Conservation (phyloP, 1,284 basidiomycete species). For the Agroathelia rolfsii region DNA sequence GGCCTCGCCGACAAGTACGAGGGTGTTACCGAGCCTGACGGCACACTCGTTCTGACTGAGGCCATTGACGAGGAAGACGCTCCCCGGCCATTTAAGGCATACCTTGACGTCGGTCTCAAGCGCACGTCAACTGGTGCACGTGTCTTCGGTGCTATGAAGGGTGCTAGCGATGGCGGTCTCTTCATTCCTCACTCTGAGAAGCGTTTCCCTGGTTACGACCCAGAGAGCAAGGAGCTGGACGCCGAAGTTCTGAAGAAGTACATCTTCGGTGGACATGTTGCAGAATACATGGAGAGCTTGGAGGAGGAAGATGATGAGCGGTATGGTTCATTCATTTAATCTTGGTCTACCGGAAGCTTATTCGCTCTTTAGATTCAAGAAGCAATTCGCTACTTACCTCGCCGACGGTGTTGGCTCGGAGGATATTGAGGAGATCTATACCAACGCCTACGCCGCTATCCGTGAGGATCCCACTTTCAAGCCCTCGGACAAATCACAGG, state of each 20-base stretch:
- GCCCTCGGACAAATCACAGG: constrained; percentile 83
- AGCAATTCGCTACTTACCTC: constrained; percentile 94
- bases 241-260: constrained; percentile 95
- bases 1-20: constrained; percentile 98
- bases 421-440: constrained; percentile 96
- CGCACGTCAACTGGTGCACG: constrained; percentile 97
- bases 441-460: constrained; percentile 85
- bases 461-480: constrained; percentile 91
- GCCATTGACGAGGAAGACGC: constrained; percentile 85
- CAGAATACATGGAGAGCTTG: constrained; percentile 99
- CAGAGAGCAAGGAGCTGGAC: constrained; percentile 90
- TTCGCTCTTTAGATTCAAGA: constrained; percentile 73
- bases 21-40: constrained; percentile 90
- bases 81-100: constrained; percentile 97
- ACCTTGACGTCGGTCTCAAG: constrained; percentile 97
- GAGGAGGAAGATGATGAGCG: constrained; percentile 99
- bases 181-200: constrained; percentile 97
- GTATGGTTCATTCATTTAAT: constrained; percentile 24
- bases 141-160: constrained; percentile 98
- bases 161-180: constrained; percentile 96
- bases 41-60: constrained; percentile 78
- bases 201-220: constrained; percentile 97
- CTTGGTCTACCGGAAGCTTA: constrained; percentile 2
- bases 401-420: constrained; percentile 93
- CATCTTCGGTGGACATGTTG: constrained; percentile 96